A percentile compares a stretch with the other conserved stretches of the same genome.
These are phyloP conservation scores for Blastosporella zonata DNA, from an alignment of 1,284 basidiomycete species.

Conservation along the genomic window DNA sequence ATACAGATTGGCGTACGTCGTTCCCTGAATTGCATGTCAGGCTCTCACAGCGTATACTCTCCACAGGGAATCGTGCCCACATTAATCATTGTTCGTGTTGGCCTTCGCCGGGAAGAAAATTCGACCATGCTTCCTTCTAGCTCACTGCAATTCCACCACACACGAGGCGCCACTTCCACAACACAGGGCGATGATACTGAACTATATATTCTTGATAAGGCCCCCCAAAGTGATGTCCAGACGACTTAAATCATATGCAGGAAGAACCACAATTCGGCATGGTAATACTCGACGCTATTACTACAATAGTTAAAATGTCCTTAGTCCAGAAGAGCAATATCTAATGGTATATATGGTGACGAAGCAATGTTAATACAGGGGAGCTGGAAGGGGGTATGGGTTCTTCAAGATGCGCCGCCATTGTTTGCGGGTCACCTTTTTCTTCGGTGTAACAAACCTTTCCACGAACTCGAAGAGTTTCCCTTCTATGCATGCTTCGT, in stretches of 20 bases:
- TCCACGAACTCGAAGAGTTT: conserved; percentile 29
- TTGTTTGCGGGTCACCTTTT: conserved; percentile 17
- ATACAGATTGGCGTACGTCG: conserved; percentile 19
- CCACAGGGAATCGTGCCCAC: conserved; percentile 18
- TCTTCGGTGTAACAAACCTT: conserved; percentile 18
- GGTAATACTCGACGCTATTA: no score
- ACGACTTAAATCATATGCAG: no score
- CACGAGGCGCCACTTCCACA: background rate
- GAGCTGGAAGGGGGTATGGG: conserved; percentile 20
- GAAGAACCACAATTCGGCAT: no score
- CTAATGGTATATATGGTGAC: no score
- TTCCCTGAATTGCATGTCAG: background rate
- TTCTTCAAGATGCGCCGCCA: conserved; percentile 27
- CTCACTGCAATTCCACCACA: background rate
- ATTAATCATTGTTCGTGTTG: conserved; percentile 18
- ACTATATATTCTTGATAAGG: background rate
- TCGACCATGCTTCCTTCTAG: background rate
- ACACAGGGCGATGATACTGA: background rate
- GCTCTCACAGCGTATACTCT: background rate
- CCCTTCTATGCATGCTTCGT: conserved; percentile 33
- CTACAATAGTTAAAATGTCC: no score
- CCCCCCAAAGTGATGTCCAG: no score
- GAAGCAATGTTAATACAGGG: background rate
- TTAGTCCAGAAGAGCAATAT: no score
- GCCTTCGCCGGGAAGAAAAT: background rate